A percentile compares a stretch with the other conserved stretches of the same genome.
phyloP scores from a whole-genome alignment of 306 rosid genomes.

The Acacia melanoxylon region DNA sequence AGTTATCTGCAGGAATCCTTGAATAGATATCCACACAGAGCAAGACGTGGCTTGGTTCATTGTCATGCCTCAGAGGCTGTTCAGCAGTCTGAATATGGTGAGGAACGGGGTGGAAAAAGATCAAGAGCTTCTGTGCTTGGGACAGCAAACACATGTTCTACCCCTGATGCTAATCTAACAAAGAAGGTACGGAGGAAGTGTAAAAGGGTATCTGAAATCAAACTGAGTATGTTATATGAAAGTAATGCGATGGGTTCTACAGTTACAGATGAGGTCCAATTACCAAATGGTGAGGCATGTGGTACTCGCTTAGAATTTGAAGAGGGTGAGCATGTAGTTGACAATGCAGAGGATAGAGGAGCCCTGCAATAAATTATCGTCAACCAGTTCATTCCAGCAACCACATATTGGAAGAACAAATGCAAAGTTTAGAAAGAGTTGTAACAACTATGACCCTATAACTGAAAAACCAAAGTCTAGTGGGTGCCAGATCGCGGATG shows the following conservation, averaged over 20 bases:
- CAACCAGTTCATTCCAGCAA: conserved; percentile 41
- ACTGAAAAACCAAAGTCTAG: conserved; percentile 48
- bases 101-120: conserved; percentile 39
- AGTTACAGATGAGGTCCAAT: conserved; percentile 44
- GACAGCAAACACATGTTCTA: conserved; percentile 44
- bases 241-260: conserved; percentile 41
- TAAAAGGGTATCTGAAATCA: conserved; percentile 83
- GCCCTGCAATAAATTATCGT: conserved; percentile 35
- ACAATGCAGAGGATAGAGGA: conserved; percentile 43
- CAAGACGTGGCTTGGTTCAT: conserved; percentile 44
- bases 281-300: conserved; percentile 37
- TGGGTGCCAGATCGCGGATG: conserved; percentile 79
- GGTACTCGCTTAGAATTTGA: conserved; percentile 39
- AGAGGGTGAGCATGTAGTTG: conserved; percentile 47
- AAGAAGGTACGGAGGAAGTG: conserved; percentile 75
- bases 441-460: conserved; percentile 34
- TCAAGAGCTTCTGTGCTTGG: conserved; percentile 39
- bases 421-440: conserved; percentile 36
- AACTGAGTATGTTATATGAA: conserved; percentile 46
- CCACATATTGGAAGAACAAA: conserved; percentile 46
- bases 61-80: conserved; percentile 39
- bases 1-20: conserved; percentile 35
- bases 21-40: conserved; percentile 22
- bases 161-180: conserved; percentile 46
- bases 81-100: conserved; percentile 38